phyloP scores from a whole-genome alignment of 345 rosid genomes.

The Raphanus raphanistrum region DNA sequence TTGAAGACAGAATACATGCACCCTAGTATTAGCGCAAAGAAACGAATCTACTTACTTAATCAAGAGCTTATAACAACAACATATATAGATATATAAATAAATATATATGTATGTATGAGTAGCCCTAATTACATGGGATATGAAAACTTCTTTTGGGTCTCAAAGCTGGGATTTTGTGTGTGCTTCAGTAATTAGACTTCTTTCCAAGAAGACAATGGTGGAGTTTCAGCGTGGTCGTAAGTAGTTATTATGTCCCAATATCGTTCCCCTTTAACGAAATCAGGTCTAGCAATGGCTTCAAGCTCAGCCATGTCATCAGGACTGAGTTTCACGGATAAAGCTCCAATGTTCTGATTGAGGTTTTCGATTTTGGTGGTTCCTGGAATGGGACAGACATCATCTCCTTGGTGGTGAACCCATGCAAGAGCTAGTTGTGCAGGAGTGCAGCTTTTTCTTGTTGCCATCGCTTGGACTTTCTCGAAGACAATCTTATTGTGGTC shows the following conservation, averaged over 20 bases:
- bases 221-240: neutral
- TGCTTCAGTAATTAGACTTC: neutral
- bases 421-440: conserved; percentile 4
- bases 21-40: neutral
- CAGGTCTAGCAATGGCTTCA: neutral
- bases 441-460: neutral
- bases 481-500: neutral
- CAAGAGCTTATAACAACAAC: neutral
- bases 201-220: conserved; percentile 4
- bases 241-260: neutral
- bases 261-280: neutral
- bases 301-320: conserved; percentile 1
- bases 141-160: neutral
- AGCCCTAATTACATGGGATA: neutral
- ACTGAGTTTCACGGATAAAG: neutral
- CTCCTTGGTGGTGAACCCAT: conserved; percentile 5
- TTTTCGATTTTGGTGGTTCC: neutral
- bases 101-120: neutral
- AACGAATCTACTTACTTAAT: neutral
- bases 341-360: neutral
- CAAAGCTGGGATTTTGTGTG: neutral
- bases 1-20: neutral
- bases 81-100: no score
- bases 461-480: conserved; percentile 5
- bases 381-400: conserved; percentile 10